Evolutionary conservation across 495 filamentous ascomycete species (phyloP), one percentile per base, ranked within the genome.

Genomic region (Extremus antarcticus): DNA sequence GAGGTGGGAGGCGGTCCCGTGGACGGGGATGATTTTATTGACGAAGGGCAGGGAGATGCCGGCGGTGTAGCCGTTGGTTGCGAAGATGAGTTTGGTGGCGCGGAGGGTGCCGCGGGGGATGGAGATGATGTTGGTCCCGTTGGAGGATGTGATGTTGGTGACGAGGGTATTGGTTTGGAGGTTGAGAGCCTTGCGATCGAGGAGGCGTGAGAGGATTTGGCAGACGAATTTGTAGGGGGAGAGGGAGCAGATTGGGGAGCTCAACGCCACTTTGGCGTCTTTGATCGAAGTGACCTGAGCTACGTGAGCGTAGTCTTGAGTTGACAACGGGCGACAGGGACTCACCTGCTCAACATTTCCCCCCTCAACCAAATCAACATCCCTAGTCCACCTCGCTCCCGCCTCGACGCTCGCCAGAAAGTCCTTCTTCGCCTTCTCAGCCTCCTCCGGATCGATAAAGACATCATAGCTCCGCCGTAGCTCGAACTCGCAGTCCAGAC

Each of bases 401-500:
- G 9, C 20, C 13, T 48, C 21, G 24, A 48, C 3, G 9, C 25
- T 48, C 8, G 46, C 24, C 23, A n/a, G 10, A 10, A 24, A 16
- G 9, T 25, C 24, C 20, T 23, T 25, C 20, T 15, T 25, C 10
- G 21, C 46, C 20, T 48, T 25, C 19, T 48, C 46, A 25, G 10
- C 10, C 17, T n/a, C 9, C 8, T 20, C 10, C 21, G 7, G 13
- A 17, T 48, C 46, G 10, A 20, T 48, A 22, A 40, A 70, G 2
- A 71, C 68, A 67, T 74, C 70, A 17, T 70, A 61, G 13, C 66
- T 68, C 11, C 73, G 53, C 7, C 67, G 46, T 17, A 74, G 50
- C 25, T 63, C 67, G 32, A 72, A 71, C 50, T 76, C 72, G 39
- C 58, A 57, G 20, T 61, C 55, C 17, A 61, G 19, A 3, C 25